Base-by-base conservation (phyloP, 345 rosid genomes). In the Carallia brachiata region DNA sequence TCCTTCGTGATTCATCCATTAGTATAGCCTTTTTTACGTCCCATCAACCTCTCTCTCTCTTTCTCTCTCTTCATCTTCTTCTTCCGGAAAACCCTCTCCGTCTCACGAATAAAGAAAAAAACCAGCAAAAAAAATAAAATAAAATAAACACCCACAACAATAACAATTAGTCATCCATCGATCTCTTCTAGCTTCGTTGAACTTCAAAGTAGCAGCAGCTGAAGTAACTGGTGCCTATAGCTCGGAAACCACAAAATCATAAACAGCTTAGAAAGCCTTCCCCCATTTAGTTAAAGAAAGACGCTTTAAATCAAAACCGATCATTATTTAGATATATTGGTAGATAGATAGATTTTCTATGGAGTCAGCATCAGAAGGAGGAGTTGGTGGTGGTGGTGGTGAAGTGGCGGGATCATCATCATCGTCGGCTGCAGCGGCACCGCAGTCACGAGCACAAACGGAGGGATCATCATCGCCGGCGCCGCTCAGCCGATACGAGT, bases 401-500 rank as follows among this genome's bases (percentile, higher is more conserved):
- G 62, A 36, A 23, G 50, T 65, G 55, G 63, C 55, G 60, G 74
- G 48, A 63, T 54, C 66, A 47, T 40, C 66, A 47, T 40, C 72
- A 12, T 48, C 68, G 39, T 6, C 50, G 58, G 4, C 55, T 2
- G 57, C 52, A 36, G 52, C 54, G 9, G 28, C 79, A 6, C 36
- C 62, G 4, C 8, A 31, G 9, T 12, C 72, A 19, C 56, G 23
- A 31, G 36, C 40, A 6, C 63, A 60, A 32, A 31, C 23, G 1
- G 69, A 28, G 6, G 73, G 69, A 8, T 47, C 77, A 10, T 31
- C 67, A 1, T 60, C 48, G 1, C 56, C 69, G 10, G 73, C 67
- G 16, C 77, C 73, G 3, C 74, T 57, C 16, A 77, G 81, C 28
- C 59, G 81, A 23, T 77, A 77, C 71, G 81, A 77, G 71, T 77